phyloP scores from a whole-genome alignment of 257 asterid species.

The Anisodus tanguticus region DNA sequence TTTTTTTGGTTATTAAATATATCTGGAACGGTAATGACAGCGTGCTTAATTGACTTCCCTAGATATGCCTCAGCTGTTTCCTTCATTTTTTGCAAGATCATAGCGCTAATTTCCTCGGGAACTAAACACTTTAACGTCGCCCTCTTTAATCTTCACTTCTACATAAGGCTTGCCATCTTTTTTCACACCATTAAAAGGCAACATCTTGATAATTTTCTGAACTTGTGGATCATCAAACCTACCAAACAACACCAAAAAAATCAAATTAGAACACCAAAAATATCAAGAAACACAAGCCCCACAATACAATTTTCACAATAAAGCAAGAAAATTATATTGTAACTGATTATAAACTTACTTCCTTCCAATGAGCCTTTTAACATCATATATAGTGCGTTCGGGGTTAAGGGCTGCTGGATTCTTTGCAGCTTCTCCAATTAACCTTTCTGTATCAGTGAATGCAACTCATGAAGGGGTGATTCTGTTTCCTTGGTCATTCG shows the following conservation, averaged over 20 bases:
- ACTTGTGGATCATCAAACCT: conserved; percentile 45
- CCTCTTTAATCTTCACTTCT: conserved; percentile 36
- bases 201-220: conserved; percentile 35
- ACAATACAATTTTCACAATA: background rate
- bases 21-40: conserved; percentile 42
- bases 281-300: background rate
- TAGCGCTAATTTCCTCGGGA: conserved; percentile 39
- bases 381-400: conserved; percentile 23
- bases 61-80: conserved; percentile 39
- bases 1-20: background rate
- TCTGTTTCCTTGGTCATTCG: conserved; percentile 32
- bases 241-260: background rate
- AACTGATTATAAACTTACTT: background rate
- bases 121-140: conserved; percentile 33
- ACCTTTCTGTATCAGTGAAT: conserved; percentile 28
- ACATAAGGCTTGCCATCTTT: conserved; percentile 40
- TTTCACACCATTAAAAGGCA: conserved; percentile 36
- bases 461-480: conserved; percentile 36
- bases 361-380: conserved; percentile 27
- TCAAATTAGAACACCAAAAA: conserved; percentile 15
- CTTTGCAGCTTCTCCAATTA: conserved; percentile 29
- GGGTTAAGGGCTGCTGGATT: conserved; percentile 28
- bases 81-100: conserved; percentile 42
- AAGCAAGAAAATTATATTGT: background rate
- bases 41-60: conserved; percentile 35